Evolutionary conservation across 2,329 filamentous ascomycete genomes (phyloP), one percentile per base, ranked within the genome.

Genomic region (Beauveria sp.): DNA sequence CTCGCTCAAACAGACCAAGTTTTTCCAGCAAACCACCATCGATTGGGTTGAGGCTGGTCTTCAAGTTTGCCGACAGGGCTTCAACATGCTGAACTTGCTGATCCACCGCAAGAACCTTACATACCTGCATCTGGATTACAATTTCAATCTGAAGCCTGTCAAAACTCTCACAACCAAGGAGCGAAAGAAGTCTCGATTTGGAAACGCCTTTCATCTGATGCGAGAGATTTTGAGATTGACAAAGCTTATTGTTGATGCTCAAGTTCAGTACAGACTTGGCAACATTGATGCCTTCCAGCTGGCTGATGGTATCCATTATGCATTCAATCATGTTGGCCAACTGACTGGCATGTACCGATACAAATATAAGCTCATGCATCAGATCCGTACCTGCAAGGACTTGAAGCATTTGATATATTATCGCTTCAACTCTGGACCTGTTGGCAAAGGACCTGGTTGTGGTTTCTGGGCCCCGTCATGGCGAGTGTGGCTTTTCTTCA

Each of bases 301-400:
- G 66, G 95, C 95, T 3, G 95, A 99, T 74, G 95, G 95, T 74
- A 99, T 99, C 62, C 81, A 98, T n/a, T 99, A 99, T 69, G 96
- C 95, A 20, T 99, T 99, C 79, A 99, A 99, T 77, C 95, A 99
- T 69, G 95, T 99, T 62, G 95, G 95, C 64, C 96, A 99, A 75
- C 81, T 99, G 64, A 99, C 95, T 18, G 95, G 95, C 73, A 99
- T 99, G 95, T 99, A 99, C 77, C 89, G 95, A 64, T 99, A 99
- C 84, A 99, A 99, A 81, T 99, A 99, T 81, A 99, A 99, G 81
- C 82, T 99, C 61, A 99, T 99, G 95, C 95, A 99, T 74, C 95
- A 99, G 75, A 99, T 99, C 69, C 91, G 95, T 68, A 96, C 95
- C 0, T 99, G 95, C 81, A 99, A 99, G 77, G 95, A 99, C 77